A percentile compares a stretch with the other conserved stretches of the same genome.
Evolutionary conservation across 345 rosid genomes (phyloP).

Genomic region (Nephelium lappaceum): DNA sequence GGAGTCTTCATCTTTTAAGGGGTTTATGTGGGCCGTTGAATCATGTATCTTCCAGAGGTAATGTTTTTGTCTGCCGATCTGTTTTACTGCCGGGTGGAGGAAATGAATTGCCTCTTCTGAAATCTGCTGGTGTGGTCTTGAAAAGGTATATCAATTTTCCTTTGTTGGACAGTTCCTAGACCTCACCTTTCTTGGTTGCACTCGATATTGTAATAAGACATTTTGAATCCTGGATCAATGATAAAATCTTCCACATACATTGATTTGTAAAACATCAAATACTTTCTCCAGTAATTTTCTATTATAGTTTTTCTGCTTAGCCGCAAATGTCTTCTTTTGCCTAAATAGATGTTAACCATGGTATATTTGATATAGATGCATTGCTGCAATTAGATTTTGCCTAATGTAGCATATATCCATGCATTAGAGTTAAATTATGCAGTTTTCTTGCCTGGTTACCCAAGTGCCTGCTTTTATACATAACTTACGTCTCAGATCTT

Average conservation of each 20-base stretch:
- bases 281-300: background rate
- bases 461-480: background rate
- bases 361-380: background rate
- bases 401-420: background rate
- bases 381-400: background rate
- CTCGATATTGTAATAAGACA: background rate
- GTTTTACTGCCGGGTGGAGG: conserved; percentile 52
- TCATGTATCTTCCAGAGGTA: conserved; percentile 48
- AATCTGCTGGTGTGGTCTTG: conserved; percentile 50
- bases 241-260: background rate
- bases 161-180: conserved; percentile 12
- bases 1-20: conserved; percentile 58
- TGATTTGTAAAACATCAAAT: background rate
- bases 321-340: background rate
- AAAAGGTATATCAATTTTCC: conserved; percentile 43
- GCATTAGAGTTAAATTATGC: background rate
- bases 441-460: background rate
- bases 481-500: background rate
- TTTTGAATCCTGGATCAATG: background rate
- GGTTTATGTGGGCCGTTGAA: conserved; percentile 37
- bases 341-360: background rate
- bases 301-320: background rate
- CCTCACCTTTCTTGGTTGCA: background rate
- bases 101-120: conserved; percentile 50
- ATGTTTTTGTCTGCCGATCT: conserved; percentile 59